Conservation (phyloP, 148 eudicot species). For the Rhododendron henanense region DNA sequence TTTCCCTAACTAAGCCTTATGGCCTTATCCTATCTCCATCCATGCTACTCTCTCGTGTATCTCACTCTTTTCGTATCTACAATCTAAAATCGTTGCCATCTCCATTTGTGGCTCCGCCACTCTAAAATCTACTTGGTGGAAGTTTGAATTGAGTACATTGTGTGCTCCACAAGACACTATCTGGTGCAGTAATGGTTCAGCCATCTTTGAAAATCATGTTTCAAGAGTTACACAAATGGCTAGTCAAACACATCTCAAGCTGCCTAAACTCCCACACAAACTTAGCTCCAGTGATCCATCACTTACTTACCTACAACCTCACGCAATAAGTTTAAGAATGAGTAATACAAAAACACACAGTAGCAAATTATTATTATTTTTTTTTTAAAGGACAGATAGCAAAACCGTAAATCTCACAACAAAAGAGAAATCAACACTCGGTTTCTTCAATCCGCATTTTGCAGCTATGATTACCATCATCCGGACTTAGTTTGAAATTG, state of each 20-base stretch:
- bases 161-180: not conserved
- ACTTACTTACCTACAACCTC: not conserved
- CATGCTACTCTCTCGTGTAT: not conserved
- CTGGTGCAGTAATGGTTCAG: not conserved
- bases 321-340: not conserved
- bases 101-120: not conserved
- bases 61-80: not conserved
- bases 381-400: not conserved
- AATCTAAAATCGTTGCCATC: not conserved
- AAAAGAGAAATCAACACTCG: too few relatives aligned
- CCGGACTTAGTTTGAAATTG: not conserved
- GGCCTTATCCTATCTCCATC: not conserved
- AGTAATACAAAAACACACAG: not conserved
- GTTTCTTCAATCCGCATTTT: too few relatives aligned
- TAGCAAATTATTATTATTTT: too few relatives aligned
- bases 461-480: not conserved
- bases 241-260: not conserved
- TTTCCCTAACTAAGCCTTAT: not conserved
- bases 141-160: not conserved
- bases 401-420: not conserved
- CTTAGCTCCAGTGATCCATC: not conserved
- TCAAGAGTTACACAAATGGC: not conserved
- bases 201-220: not conserved
- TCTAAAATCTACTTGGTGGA: not conserved
- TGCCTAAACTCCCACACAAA: not conserved